Evolutionary conservation across 2,329 filamentous ascomycete genomes (phyloP), one percentile per base, ranked within the genome.

Genomic region (Hypoxylon sp.): DNA sequence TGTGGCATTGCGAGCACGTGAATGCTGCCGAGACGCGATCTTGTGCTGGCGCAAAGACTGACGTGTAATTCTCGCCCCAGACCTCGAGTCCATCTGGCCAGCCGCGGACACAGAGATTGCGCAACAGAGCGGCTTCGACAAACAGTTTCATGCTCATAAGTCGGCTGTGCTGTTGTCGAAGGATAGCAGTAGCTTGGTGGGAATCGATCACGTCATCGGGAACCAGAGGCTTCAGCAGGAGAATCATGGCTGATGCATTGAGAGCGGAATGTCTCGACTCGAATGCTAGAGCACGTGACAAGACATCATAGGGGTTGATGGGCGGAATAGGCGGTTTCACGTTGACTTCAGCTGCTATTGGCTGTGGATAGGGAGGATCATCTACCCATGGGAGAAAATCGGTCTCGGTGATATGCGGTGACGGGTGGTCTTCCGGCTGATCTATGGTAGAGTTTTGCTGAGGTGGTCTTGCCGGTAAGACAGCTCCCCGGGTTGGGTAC

Each of bases 61-160:
- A 76, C 0, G 84, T 79, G 73, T 90, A 90, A 52, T 82, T 82
- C 0, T 85, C 83, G 2, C 85, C 85, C 86, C 86, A 90, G 55
- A 75, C 79, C 1, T 83, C 80, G 17, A 89, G 74, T 0, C 81
- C 82, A 0, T 79, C 79, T 0, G 86, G 85, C 86, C 86, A 89
- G 19, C 86, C 86, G n/a, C 80, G 79, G 11, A 88, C 80, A 73
- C 86, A 89, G 7, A 90, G 77, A 53, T 91, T 90, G 1, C 89
- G 86, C 14, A 91, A 79, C 0, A 89, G 81, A 0, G 88, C 82
- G 0, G 89, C 88, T 72, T 90, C 87, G 21, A 86, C 81, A 72
- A 90, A 90, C 36, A 89, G 82, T 23, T 82, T 80, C 84, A 90
- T 87, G 56, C 80, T 80, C 81, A 85, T 87, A 1, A 91, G 84